Conservation (phyloP, 768 basidiomycete genomes). For the Serendipita sp. region DNA sequence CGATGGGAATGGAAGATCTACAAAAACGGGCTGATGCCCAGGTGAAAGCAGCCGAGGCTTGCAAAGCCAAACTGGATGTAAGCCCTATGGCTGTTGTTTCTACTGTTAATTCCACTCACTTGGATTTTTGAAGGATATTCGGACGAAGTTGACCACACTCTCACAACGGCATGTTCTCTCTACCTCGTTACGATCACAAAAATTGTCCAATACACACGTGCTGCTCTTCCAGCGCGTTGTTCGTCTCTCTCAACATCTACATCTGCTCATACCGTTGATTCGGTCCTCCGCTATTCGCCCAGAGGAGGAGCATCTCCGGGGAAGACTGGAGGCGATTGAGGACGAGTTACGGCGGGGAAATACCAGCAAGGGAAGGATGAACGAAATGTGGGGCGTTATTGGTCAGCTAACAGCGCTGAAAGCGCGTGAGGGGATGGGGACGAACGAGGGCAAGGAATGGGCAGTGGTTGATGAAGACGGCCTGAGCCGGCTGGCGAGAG, state of each 20-base stretch:
- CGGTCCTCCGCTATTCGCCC: conserved; percentile 59
- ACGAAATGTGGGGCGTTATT: conserved; percentile 74
- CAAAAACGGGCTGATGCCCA: conserved; percentile 68
- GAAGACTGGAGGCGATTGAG: conserved; percentile 55
- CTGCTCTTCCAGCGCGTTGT: conserved; percentile 59
- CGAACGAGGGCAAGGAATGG: conserved; percentile 39
- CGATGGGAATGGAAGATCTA: conserved; percentile 68
- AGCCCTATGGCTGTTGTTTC: conserved; percentile 2
- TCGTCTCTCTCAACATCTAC: conserved; percentile 55
- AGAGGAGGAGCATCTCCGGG: conserved; percentile 65
- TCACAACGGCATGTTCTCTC: conserved; percentile 46
- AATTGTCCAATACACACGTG: conserved; percentile 45
- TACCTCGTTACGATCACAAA: conserved; percentile 51
- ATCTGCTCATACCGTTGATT: conserved; percentile 62
- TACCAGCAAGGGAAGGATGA: conserved; percentile 45
- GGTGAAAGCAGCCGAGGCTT: conserved; percentile 43
- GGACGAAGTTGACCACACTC: conserved; percentile 44
- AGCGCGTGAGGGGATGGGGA: conserved; percentile 32
- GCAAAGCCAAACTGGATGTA: conserved; percentile 52
- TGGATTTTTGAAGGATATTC: conserved; percentile 37
- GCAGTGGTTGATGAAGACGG: conserved; percentile 80
- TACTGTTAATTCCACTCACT: neutral
- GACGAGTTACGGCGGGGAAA: conserved; percentile 41
- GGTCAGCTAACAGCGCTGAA: conserved; percentile 50
- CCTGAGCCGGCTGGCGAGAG: conserved; percentile 58